These are phyloP conservation scores for Houttuynia cordata DNA, from an alignment of 164 flowering plant genomes.

Conservation along the genomic window DNA sequence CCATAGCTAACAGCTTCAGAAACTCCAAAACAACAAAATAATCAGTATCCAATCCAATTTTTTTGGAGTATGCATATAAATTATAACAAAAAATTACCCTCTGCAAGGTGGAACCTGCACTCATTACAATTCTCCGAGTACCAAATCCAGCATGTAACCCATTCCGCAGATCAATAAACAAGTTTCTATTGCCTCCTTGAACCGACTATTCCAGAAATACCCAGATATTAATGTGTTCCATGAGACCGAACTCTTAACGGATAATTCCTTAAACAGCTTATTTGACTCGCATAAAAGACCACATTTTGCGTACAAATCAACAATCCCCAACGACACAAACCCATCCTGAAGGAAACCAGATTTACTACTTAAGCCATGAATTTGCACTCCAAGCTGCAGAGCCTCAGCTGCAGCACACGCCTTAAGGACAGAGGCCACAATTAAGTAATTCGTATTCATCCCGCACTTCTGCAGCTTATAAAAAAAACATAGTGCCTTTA, in stretches of 20 bases:
- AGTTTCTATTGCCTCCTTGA: slow-evolving; percentile 1
- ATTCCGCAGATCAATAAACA: slow-evolving; percentile 1
- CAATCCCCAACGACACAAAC: slow-evolving; percentile 2
- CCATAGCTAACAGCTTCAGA: slow-evolving; percentile 1
- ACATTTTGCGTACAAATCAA: slow-evolving; percentile 11
- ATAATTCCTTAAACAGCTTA: not conserved
- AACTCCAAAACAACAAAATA: slow-evolving; percentile 2
- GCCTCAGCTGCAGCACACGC: slow-evolving; percentile 5
- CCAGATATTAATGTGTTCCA: slow-evolving; percentile 12
- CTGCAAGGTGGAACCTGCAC: slow-evolving; percentile 1
- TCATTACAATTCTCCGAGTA: slow-evolving; percentile 3
- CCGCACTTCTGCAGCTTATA: slow-evolving; percentile 4
- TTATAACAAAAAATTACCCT: slow-evolving; percentile 2
- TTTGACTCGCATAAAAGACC: not conserved
- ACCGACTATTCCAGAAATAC: slow-evolving; percentile 1
- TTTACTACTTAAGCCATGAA: slow-evolving; percentile 2
- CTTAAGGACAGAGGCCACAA: slow-evolving; percentile 7
- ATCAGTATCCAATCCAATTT: slow-evolving; percentile 8
- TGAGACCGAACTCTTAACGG: slow-evolving; percentile 2
- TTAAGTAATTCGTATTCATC: slow-evolving; percentile 7
- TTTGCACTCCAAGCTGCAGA: slow-evolving; percentile 8
- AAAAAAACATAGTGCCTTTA: slow-evolving; percentile 4
- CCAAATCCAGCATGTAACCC: slow-evolving; percentile 6
- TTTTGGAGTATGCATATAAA: slow-evolving; percentile 2
- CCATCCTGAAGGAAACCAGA: slow-evolving; percentile 4